These are phyloP conservation scores for Cryptococcus deneoformans DNA, from an alignment of 1,284 basidiomycete genomes.

Conservation along the genomic window DNA sequence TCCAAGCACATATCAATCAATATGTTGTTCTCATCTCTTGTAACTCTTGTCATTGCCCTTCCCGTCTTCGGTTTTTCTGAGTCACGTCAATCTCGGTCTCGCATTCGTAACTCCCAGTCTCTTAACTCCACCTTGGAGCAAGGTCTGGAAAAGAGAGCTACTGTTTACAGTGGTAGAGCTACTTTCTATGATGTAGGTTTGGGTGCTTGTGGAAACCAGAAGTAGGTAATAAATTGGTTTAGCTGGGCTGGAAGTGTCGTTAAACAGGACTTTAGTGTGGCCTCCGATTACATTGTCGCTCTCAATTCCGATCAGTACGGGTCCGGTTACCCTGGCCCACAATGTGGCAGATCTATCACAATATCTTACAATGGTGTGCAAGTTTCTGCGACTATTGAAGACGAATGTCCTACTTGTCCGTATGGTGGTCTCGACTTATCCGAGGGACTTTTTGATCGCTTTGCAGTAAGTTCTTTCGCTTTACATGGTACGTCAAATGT, in stretches of 20 bases:
- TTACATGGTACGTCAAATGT: constrained; percentile 12
- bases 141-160: background rate
- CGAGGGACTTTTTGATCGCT: constrained; percentile 62
- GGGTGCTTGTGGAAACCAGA: constrained; percentile 36
- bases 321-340: constrained; percentile 56
- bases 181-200: constrained; percentile 46
- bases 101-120: background rate
- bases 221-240: constrained; percentile 26
- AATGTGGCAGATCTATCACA: constrained; percentile 63
- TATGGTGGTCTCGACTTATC: constrained; percentile 75
- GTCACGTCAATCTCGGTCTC: background rate
- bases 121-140: background rate
- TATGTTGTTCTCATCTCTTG: too few species aligned
- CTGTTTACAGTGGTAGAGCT: constrained; percentile 24
- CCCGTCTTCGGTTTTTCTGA: background rate
- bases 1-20: background rate
- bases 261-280: background rate
- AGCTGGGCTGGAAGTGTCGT: constrained; percentile 48
- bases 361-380: constrained; percentile 62
- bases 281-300: constrained; percentile 45
- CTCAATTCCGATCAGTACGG: constrained; percentile 43
- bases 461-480: constrained; percentile 29
- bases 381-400: constrained; percentile 62
- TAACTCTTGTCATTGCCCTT: background rate
- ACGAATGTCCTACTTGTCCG: constrained; percentile 53